These are phyloP conservation scores for Hyaloscypha bicolor DNA, from an alignment of 495 filamentous ascomycete species.

Conservation along the genomic window DNA sequence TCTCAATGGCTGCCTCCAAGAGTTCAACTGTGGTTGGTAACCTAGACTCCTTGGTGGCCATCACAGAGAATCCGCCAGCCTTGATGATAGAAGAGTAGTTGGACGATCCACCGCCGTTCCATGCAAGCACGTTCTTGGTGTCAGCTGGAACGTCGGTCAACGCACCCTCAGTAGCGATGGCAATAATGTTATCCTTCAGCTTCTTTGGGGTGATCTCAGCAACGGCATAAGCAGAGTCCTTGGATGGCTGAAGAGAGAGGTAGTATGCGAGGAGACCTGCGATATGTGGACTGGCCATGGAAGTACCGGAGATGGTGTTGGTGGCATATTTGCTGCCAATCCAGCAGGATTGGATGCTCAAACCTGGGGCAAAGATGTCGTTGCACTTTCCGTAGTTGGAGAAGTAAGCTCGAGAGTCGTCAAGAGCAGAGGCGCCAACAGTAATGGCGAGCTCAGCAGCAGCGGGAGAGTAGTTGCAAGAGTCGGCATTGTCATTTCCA, in stretches of 20 bases:
- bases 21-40: constrained; percentile 47
- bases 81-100: constrained; percentile 88
- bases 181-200: constrained; percentile 86
- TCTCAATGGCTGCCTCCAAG: constrained; percentile 63
- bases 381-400: constrained; percentile 99
- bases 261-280: constrained; percentile 96
- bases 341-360: constrained; percentile 98
- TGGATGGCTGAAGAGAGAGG: constrained; percentile 89
- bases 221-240: constrained; percentile 86
- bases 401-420: constrained; percentile 98
- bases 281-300: constrained; percentile 98
- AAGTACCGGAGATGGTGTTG: constrained; percentile 99
- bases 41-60: constrained; percentile 32
- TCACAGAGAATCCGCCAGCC: constrained; percentile 60
- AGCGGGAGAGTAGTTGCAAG: constrained; percentile 99
- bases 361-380: constrained; percentile 97
- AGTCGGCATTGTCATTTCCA: constrained; percentile 97
- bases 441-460: constrained; percentile 91
- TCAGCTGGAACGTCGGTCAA: constrained; percentile 82
- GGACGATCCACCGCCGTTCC: constrained; percentile 94
- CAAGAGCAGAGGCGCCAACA: constrained; percentile 90
- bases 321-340: constrained; percentile 89
- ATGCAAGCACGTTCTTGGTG: constrained; percentile 88
- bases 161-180: constrained; percentile 76
- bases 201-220: constrained; percentile 89